Conservation (phyloP, 2,329 filamentous ascomycete species). For the Penicillium sp. region DNA sequence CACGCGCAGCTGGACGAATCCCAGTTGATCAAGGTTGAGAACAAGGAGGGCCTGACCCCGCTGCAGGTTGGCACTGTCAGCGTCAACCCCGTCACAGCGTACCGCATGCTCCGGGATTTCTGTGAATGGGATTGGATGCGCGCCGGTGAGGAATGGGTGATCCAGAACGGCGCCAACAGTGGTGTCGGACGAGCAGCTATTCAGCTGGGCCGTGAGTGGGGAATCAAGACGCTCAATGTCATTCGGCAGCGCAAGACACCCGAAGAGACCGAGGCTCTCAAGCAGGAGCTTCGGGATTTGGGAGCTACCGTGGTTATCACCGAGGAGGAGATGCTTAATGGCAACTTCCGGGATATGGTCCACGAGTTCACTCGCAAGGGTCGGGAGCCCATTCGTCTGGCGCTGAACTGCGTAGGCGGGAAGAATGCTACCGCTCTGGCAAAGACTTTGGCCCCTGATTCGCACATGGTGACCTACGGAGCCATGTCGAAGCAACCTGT, state of each 20-base stretch:
- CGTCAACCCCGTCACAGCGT: slow-evolving; percentile 92
- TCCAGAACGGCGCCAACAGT: slow-evolving; percentile 95
- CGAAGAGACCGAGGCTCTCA: slow-evolving; percentile 63
- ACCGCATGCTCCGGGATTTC: slow-evolving; percentile 86
- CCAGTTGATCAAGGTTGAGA: slow-evolving; percentile 65
- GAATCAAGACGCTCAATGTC: slow-evolving; percentile 85
- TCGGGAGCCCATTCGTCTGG: slow-evolving; percentile 70
- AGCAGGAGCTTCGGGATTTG: slow-evolving; percentile 57
- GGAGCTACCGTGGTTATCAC: slow-evolving; percentile 64
- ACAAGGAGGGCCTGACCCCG: slow-evolving; percentile 67
- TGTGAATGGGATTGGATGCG: slow-evolving; percentile 51
- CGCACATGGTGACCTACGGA: slow-evolving; percentile 86
- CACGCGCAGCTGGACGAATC: slow-evolving; percentile 68
- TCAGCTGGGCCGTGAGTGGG: slow-evolving; percentile 82
- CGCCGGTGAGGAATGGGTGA: slow-evolving; percentile 79
- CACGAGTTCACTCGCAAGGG: slow-evolving; percentile 70
- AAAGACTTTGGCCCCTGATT: slow-evolving; percentile 65
- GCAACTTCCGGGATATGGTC: slow-evolving; percentile 48
- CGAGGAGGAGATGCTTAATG: slow-evolving; percentile 53
- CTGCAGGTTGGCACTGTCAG: slow-evolving; percentile 82
- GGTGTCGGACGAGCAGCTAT: slow-evolving; percentile 90
- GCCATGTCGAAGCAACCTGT: slow-evolving; percentile 91
- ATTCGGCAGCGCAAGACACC: slow-evolving; percentile 67
- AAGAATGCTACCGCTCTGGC: slow-evolving; percentile 77
- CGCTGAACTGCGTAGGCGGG: slow-evolving; percentile 90